Percentiles rank a stretch among this genome's conserved stretches.
Evolutionary conservation across 23 red algal species (phyloP).

Genomic region (Porphyridium purpureum): DNA sequence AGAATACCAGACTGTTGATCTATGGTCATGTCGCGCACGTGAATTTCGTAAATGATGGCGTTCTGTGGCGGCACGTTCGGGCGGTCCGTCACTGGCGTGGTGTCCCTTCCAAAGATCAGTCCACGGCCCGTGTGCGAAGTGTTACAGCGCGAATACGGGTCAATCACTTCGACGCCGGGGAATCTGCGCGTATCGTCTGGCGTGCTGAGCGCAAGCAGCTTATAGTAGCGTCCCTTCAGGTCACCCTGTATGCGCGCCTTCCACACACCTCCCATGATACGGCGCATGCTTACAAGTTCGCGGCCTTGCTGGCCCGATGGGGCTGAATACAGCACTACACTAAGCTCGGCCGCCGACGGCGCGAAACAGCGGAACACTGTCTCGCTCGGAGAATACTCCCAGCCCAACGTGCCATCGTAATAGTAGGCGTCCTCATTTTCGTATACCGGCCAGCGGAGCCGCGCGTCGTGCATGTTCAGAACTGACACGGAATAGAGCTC

Average conservation of each 20-base stretch:
- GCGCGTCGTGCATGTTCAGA: slow-evolving; percentile 6
- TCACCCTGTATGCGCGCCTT: slow-evolving; percentile 25
- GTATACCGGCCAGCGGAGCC: slow-evolving; percentile 24
- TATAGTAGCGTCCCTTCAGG: slow-evolving; percentile 66
- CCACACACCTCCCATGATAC: slow-evolving; percentile 66
- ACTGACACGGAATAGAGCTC: slow-evolving; percentile 28
- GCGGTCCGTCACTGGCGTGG: slow-evolving; percentile 16
- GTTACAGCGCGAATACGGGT: slow-evolving; percentile 71
- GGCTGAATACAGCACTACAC: slow-evolving; percentile 32
- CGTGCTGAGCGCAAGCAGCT: slow-evolving; percentile 33
- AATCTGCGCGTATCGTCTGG: slow-evolving; percentile 57
- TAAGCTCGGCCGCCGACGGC: slow-evolving; percentile 25
- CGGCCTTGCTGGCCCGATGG: slow-evolving; percentile 24
- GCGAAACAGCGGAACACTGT: slow-evolving; percentile 64
- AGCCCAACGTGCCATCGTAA: slow-evolving; percentile 56
- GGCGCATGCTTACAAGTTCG: slow-evolving; percentile 33
- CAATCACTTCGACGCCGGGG: slow-evolving; percentile 73
- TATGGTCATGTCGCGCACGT: slow-evolving; percentile 64
- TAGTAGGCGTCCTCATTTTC: slow-evolving; percentile 47
- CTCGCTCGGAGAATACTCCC: slow-evolving; percentile 9
- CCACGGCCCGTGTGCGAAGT: slow-evolving; percentile 59
- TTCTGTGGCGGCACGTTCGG: slow-evolving; percentile 10
- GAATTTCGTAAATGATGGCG: slow-evolving; percentile 57
- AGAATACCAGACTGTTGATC: slow-evolving; percentile 16
- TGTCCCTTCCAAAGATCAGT: slow-evolving; percentile 38